Evolutionary conservation across 768 basidiomycete genomes (phyloP).

Genomic region (Suillus americanus): DNA sequence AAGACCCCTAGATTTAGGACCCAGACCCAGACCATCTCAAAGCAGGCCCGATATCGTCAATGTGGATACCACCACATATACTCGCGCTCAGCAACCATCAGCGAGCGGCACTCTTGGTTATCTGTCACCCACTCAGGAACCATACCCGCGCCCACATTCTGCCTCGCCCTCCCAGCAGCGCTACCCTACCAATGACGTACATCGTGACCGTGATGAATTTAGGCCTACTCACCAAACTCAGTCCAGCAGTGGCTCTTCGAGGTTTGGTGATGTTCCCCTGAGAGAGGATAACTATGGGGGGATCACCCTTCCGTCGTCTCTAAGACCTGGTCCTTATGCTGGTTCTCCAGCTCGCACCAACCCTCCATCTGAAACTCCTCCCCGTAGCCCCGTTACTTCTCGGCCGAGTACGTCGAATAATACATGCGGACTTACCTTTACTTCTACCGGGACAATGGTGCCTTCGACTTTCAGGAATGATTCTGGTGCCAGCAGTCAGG

Average conservation of each 20-base stretch:
- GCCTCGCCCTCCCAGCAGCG: slow-evolving; percentile 41
- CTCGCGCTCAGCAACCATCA: slow-evolving; percentile 18
- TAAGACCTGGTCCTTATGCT: slow-evolving; percentile 29
- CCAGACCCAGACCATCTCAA: slow-evolving; percentile 28
- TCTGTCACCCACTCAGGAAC: slow-evolving; percentile 52
- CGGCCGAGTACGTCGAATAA: slow-evolving; percentile 36
- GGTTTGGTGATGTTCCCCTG: slow-evolving; percentile 31
- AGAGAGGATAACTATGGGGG: slow-evolving; percentile 29
- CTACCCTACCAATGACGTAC: slow-evolving; percentile 20
- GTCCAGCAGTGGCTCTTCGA: slow-evolving; percentile 29
- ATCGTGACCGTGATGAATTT: slow-evolving; percentile 30
- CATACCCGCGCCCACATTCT: slow-evolving; percentile 63
- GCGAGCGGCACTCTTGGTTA: slow-evolving; percentile 22
- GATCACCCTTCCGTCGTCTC: slow-evolving; percentile 22
- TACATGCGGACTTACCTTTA: slow-evolving; percentile 23
- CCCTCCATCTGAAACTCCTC: slow-evolving; percentile 50
- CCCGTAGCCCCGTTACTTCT: slow-evolving; percentile 61
- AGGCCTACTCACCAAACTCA: slow-evolving; percentile 29
- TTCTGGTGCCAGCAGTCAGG: slow-evolving; percentile 31
- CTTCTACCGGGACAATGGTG: slow-evolving; percentile 28
- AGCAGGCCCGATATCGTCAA: slow-evolving; percentile 19
- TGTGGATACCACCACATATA: slow-evolving; percentile 17
- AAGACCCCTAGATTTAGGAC: slow-evolving; percentile 20
- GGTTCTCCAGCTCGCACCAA: slow-evolving; percentile 24
- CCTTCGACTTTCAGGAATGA: slow-evolving; percentile 19